These are phyloP conservation scores for Grosmannia serpens DNA, from an alignment of 2,329 filamentous ascomycete genomes.

Conservation along the genomic window DNA sequence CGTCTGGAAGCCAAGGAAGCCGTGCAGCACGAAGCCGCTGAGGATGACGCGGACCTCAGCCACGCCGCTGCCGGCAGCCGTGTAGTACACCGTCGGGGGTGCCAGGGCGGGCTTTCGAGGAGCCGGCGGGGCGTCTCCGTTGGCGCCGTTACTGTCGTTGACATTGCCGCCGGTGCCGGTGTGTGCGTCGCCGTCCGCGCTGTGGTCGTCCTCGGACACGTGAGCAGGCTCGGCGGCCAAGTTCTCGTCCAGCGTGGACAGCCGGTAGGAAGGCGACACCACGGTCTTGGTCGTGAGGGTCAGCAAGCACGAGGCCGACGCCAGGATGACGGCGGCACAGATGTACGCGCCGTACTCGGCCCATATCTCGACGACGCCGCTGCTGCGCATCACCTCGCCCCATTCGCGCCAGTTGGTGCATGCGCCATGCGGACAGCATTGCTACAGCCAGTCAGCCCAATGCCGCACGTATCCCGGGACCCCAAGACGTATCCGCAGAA, in stretches of 20 bases:
- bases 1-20: constrained; percentile 82
- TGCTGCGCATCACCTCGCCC: constrained; percentile 35
- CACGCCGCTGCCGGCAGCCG: constrained; percentile 89
- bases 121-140: neutral
- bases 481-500: neutral
- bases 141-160: constrained; percentile 20
- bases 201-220: constrained; percentile 24
- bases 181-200: constrained; percentile 27
- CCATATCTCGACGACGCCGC: constrained; percentile 39
- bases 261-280: constrained; percentile 75
- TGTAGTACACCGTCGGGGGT: constrained; percentile 85
- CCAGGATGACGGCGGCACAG: constrained; percentile 55
- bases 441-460: constrained; percentile 20
- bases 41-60: constrained; percentile 95
- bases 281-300: constrained; percentile 89
- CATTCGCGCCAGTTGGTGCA: constrained; percentile 47
- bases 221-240: constrained; percentile 53
- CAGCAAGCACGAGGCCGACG: constrained; percentile 62
- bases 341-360: constrained; percentile 74
- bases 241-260: constrained; percentile 88
- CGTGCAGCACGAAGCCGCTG: constrained; percentile 94
- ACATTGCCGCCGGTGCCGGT: constrained; percentile 9
- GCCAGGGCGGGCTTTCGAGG: constrained; percentile 13
- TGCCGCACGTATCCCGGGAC: constrained; percentile 20
- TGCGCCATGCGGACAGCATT: constrained; percentile 42